phyloP scores from a whole-genome alignment of 768 basidiomycete genomes.

The Trametes villosa region DNA sequence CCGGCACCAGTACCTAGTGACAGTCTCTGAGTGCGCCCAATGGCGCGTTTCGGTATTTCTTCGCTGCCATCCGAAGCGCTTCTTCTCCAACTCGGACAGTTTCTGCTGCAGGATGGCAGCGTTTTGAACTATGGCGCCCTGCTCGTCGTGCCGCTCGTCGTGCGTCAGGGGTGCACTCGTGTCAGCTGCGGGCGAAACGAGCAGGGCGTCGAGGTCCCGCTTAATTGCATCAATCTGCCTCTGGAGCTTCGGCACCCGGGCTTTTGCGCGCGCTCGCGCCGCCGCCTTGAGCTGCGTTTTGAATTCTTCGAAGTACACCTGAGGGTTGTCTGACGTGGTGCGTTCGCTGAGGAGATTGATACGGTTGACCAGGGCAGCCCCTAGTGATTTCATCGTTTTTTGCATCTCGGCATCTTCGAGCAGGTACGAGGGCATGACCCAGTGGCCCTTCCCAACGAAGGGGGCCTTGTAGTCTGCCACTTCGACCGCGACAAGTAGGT shows the following conservation, averaged over 20 bases:
- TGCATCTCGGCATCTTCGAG: neutral
- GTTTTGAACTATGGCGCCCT: no score
- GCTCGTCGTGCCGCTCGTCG: no score
- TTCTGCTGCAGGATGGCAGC: no score
- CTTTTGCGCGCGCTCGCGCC: neutral
- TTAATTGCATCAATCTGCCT: neutral
- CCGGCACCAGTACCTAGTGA: neutral
- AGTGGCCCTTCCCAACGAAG: constrained; percentile 9
- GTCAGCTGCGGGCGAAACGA: no score
- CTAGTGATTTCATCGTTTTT: neutral
- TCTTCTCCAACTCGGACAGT: no score
- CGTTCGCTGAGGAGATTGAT: no score
- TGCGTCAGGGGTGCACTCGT: no score
- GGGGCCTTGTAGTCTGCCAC: neutral
- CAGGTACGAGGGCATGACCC: constrained; percentile 1
- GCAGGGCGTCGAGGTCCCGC: neutral
- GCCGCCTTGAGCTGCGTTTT: neutral
- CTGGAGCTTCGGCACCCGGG: neutral
- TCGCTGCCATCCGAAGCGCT: neutral
- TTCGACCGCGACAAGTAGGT: neutral
- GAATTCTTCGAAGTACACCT: neutral
- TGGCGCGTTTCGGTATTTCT: neutral
- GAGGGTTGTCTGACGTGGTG: neutral
- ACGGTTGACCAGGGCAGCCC: neutral
- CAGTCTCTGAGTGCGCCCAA: neutral